A percentile compares a stretch with the other conserved stretches of the same genome.
Conservation (phyloP, 1,284 basidiomycete genomes). For the Apiotrichum gracile region DNA sequence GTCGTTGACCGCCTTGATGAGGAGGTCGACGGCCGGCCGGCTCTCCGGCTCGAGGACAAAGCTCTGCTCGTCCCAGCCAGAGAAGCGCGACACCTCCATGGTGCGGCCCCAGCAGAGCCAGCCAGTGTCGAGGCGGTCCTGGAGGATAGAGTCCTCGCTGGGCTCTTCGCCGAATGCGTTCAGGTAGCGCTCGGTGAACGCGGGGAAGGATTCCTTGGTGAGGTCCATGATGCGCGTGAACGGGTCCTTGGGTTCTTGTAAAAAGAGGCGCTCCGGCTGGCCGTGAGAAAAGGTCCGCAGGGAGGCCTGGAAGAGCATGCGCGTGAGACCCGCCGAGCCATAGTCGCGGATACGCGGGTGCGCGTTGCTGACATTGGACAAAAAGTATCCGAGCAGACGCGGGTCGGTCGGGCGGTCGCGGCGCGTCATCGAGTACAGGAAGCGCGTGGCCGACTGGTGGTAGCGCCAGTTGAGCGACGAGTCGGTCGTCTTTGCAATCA, state of each 20-base stretch:
- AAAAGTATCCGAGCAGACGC: slow-evolving; percentile 63
- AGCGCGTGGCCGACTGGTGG: slow-evolving; percentile 67
- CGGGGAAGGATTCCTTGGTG: slow-evolving; percentile 21
- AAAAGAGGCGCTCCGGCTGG: slow-evolving; percentile 61
- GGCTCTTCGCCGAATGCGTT: slow-evolving; percentile 47
- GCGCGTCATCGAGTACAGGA: slow-evolving; percentile 66
- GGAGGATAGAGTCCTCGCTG: slow-evolving; percentile 37
- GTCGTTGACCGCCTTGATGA: slow-evolving; percentile 53
- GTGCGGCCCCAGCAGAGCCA: slow-evolving; percentile 76
- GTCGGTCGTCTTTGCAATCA: slow-evolving; percentile 61
- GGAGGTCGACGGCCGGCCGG: slow-evolving; percentile 55
- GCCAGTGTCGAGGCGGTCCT: slow-evolving; percentile 74
- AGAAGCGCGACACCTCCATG: slow-evolving; percentile 62
- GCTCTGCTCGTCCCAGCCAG: slow-evolving; percentile 52
- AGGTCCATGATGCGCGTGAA: slow-evolving; percentile 57
- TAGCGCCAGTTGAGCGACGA: slow-evolving; percentile 75
- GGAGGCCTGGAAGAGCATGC: slow-evolving; percentile 71
- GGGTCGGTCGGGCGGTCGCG: slow-evolving; percentile 66
- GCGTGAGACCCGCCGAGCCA: slow-evolving; percentile 66
- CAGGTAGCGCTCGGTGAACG: slow-evolving; percentile 56
- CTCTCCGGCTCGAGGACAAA: slow-evolving; percentile 65
- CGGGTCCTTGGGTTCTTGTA: slow-evolving; percentile 73
- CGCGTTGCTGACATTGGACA: slow-evolving; percentile 64
- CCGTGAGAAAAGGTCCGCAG: slow-evolving; percentile 70
- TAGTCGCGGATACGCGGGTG: slow-evolving; percentile 71